Conservation (phyloP, 1,284 basidiomycete genomes). For the Fomitopsis schrenkii region DNA sequence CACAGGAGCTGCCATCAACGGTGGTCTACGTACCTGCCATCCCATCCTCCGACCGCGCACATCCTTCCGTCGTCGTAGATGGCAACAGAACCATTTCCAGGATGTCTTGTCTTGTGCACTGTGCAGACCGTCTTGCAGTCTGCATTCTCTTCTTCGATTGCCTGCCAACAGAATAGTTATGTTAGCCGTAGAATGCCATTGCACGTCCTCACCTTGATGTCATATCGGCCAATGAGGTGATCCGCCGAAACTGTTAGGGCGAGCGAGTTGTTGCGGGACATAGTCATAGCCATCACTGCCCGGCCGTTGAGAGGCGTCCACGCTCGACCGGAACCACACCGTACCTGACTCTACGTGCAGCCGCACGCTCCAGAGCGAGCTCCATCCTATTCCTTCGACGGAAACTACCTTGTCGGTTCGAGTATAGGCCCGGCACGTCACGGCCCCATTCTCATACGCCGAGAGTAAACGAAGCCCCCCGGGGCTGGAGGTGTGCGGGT, state of each 20-base stretch:
- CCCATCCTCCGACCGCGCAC: constrained; percentile 86
- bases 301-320: not conserved
- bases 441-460: constrained; percentile 80
- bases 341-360: constrained; percentile 77
- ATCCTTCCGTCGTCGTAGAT: constrained; percentile 75
- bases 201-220: constrained; percentile 43
- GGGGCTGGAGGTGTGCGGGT: constrained; percentile 26
- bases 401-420: constrained; percentile 41
- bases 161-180: constrained; percentile 2
- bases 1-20: not conserved
- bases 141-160: constrained; percentile 10
- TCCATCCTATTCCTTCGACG: constrained; percentile 73
- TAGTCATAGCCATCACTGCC: constrained; percentile 82
- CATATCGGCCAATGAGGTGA: constrained; percentile 71
- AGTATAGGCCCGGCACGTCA: constrained; percentile 57
- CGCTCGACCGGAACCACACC: not conserved
- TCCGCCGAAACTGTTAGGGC: constrained; percentile 84
- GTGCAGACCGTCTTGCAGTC: constrained; percentile 20
- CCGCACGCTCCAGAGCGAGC: constrained; percentile 62
- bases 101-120: constrained; percentile 63
- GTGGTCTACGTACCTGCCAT: constrained; percentile 62
- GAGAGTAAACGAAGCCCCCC: constrained; percentile 55
- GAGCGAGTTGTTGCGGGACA: constrained; percentile 53
- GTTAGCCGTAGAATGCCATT: not conserved
- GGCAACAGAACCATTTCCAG: constrained; percentile 71